phyloP scores from a whole-genome alignment of 192 early-diverging fungal genomes.

The Nowakowskiella sp. region DNA sequence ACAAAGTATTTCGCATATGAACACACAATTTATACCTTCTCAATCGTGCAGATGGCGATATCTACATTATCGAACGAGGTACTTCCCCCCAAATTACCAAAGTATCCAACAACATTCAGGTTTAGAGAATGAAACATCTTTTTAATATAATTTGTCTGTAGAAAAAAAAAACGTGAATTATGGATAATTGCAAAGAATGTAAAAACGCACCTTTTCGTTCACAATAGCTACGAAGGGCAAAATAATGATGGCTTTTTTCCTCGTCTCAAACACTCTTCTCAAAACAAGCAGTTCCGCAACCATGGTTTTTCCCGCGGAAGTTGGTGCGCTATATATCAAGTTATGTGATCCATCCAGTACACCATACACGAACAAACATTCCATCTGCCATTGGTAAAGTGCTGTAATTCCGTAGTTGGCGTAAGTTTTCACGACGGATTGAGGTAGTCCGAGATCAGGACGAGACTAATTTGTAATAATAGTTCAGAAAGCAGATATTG shows the following conservation, averaged over 20 bases:
- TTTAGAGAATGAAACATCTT: constrained; percentile 10
- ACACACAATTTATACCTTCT: constrained; percentile 8
- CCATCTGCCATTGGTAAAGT: constrained; percentile 22
- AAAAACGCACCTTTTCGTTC: constrained; percentile 18
- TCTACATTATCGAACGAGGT: constrained; percentile 26
- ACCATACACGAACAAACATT: constrained; percentile 21
- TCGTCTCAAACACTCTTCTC: constrained; percentile 27
- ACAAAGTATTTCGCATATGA: background rate
- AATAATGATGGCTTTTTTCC: constrained; percentile 30
- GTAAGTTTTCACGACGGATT: no score
- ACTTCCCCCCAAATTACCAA: constrained; percentile 14
- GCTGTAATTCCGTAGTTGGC: no score
- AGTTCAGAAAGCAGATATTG: no score
- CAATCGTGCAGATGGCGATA: constrained; percentile 27
- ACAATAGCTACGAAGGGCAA: constrained; percentile 27
- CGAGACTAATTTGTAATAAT: no score
- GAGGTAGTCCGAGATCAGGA: no score
- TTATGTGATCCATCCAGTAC: constrained; percentile 20
- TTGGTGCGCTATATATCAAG: constrained; percentile 27
- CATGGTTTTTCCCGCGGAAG: constrained; percentile 31
- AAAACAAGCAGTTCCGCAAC: constrained; percentile 26
- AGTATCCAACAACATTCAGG: constrained; percentile 28
- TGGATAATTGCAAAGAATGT: no score
- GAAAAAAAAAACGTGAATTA: background rate
- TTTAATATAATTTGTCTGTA: constrained; percentile 17